Percentiles rank a stretch among this genome's conserved stretches.
These are phyloP conservation scores for Aspergillus ochraceoroseus DNA, from an alignment of 2,329 filamentous ascomycete genomes.

Conservation along the genomic window DNA sequence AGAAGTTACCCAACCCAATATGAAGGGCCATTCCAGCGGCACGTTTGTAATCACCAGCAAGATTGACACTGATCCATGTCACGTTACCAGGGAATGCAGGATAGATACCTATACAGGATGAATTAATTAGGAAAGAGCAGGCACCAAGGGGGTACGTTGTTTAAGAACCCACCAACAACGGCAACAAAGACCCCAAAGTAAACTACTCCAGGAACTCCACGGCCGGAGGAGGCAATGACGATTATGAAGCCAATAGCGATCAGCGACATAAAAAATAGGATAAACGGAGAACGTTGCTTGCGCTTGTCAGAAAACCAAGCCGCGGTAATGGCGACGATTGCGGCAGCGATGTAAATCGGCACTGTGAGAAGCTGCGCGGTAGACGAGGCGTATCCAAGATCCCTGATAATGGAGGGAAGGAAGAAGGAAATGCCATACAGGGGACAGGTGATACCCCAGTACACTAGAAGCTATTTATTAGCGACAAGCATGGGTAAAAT, in stretches of 20 bases:
- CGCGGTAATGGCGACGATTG: slow-evolving; percentile 37
- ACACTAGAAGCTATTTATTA: slow-evolving; percentile 28
- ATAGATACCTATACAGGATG: slow-evolving; percentile 37
- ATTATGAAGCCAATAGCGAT: slow-evolving; percentile 57
- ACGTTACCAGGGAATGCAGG: slow-evolving; percentile 44
- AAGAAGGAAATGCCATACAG: slow-evolving; percentile 43
- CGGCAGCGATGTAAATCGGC: slow-evolving; percentile 41
- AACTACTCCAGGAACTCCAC: slow-evolving; percentile 39
- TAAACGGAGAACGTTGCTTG: slow-evolving; percentile 52
- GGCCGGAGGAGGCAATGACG: slow-evolving; percentile 36
- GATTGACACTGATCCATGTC: slow-evolving; percentile 58
- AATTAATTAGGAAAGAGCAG: slow-evolving; percentile 3
- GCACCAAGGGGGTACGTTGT: no score
- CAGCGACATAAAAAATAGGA: slow-evolving; percentile 50
- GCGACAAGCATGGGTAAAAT: no score
- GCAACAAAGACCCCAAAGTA: slow-evolving; percentile 49
- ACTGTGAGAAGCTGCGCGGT: slow-evolving; percentile 41
- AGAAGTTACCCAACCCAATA: slow-evolving; percentile 56
- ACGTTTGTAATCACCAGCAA: slow-evolving; percentile 53
- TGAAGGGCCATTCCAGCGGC: slow-evolving; percentile 61
- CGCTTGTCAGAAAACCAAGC: slow-evolving; percentile 56
- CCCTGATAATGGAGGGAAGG: slow-evolving; percentile 41
- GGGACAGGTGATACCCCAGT: slow-evolving; percentile 42
- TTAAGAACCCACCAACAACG: slow-evolving; percentile 39
- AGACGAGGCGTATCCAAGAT: slow-evolving; percentile 38